Evolutionary conservation across 78 protist species (phyloP).

Genomic region (Pigoraptor vietnamica): DNA sequence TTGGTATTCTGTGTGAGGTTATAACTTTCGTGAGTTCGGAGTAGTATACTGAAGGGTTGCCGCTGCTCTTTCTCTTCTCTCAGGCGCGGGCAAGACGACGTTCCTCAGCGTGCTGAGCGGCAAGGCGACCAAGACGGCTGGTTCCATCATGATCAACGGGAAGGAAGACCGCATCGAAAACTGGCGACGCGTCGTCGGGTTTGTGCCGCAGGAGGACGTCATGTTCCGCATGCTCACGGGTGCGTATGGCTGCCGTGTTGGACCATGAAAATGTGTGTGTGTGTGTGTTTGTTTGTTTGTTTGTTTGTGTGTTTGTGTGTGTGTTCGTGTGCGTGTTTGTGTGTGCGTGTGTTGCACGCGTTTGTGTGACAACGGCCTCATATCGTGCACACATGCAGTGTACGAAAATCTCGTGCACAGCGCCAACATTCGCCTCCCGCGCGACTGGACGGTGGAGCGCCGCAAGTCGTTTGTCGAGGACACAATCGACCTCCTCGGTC

Average conservation of each 20-base stretch:
- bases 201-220: conserved; percentile 40
- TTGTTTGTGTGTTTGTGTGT: not conserved
- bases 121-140: conserved; percentile 2
- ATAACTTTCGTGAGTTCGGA: no score
- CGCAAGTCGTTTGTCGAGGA: not conserved
- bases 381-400: not conserved
- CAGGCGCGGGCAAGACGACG: conserved; percentile 13
- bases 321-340: not conserved
- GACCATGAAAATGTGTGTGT: no score
- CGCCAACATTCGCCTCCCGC: conserved; percentile 6
- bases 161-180: conserved; percentile 6
- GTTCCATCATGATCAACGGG: conserved; percentile 5
- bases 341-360: not conserved
- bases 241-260: no score
- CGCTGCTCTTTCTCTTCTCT: not conserved
- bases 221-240: conserved; percentile 32
- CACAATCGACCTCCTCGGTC: conserved; percentile 3
- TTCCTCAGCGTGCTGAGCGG: conserved; percentile 25
- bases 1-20: not conserved
- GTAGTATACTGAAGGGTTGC: not conserved
- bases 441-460: not conserved
- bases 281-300: not conserved
- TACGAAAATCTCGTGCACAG: not conserved
- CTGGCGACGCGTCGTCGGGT: conserved; percentile 14
- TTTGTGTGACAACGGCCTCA: no score